Percentiles rank a stretch among this genome's conserved stretches.
Conservation (phyloP, 768 basidiomycete genomes). For the Tulasnella sp. region DNA sequence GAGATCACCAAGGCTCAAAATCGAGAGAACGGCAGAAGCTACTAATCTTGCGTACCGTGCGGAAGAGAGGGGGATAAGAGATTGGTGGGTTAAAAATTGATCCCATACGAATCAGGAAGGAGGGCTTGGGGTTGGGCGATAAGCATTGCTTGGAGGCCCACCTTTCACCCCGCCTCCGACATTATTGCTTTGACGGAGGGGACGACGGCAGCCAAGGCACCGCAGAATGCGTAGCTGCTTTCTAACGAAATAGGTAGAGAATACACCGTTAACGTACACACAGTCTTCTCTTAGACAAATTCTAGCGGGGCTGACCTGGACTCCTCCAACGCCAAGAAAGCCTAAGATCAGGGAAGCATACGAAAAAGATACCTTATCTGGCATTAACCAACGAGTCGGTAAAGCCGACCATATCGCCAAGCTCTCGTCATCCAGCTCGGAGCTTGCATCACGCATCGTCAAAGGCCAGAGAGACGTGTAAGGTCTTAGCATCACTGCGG, state of each 20-base stretch:
- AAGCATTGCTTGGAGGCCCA: not conserved
- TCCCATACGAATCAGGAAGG: not conserved
- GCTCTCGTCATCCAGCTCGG: not conserved
- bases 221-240: not conserved
- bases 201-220: not conserved
- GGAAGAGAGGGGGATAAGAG: not conserved
- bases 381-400: not conserved
- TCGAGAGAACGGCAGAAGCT: not conserved
- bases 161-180: not conserved
- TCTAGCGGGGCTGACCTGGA: not conserved
- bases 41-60: not conserved
- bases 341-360: not conserved
- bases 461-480: not conserved
- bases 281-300: not conserved
- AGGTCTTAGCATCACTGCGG: not conserved
- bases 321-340: not conserved
- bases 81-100: not conserved
- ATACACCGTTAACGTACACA: not conserved
- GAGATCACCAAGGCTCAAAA: not conserved
- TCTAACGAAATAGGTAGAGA: not conserved
- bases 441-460: not conserved
- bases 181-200: not conserved
- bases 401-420: not conserved
- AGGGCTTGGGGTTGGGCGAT: not conserved
- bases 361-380: not conserved